Evolutionary conservation across 2,329 filamentous ascomycete species (phyloP).

Genomic region (Colletotrichum sublineola): DNA sequence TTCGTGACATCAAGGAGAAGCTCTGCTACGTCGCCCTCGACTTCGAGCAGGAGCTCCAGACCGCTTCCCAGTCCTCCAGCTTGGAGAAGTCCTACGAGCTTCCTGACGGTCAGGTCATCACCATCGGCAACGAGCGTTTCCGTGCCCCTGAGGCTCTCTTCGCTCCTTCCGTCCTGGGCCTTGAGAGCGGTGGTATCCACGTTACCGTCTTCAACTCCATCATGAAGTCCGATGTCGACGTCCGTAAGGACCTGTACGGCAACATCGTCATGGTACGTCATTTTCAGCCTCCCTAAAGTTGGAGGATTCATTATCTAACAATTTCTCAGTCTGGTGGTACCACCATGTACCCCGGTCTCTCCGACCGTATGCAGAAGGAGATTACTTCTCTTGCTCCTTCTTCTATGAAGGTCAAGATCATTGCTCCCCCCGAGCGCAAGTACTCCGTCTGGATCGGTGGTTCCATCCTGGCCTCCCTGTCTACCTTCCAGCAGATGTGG

Average conservation of each 20-base stretch:
- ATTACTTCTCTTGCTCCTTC: conserved; percentile 99
- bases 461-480: conserved; percentile 99
- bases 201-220: conserved; percentile 99
- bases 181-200: conserved; percentile 98
- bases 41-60: conserved; percentile 99
- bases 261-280: conserved; percentile 99
- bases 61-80: conserved; percentile 97
- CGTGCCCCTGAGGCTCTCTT: conserved; percentile 99
- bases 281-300: not conserved
- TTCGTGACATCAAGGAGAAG: conserved; percentile 99
- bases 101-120: conserved; percentile 99
- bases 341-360: conserved; percentile 99
- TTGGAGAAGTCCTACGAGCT: conserved; percentile 99
- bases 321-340: conserved; percentile 92
- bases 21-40: conserved; percentile 99
- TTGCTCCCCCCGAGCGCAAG: conserved; percentile 99
- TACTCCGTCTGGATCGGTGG: conserved; percentile 99
- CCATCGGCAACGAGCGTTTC: conserved; percentile 99
- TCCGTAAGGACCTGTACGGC: conserved; percentile 99
- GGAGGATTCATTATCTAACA: conserved; percentile 50
- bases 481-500: conserved; percentile 99
- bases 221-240: conserved; percentile 99
- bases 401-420: conserved; percentile 99
- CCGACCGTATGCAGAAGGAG: conserved; percentile 99
- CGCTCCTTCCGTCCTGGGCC: conserved; percentile 98